Evolutionary conservation across 805 yeast genomes (phyloP), one percentile per base, ranked within the genome.

Genomic region (Ogataea haglerorum): DNA sequence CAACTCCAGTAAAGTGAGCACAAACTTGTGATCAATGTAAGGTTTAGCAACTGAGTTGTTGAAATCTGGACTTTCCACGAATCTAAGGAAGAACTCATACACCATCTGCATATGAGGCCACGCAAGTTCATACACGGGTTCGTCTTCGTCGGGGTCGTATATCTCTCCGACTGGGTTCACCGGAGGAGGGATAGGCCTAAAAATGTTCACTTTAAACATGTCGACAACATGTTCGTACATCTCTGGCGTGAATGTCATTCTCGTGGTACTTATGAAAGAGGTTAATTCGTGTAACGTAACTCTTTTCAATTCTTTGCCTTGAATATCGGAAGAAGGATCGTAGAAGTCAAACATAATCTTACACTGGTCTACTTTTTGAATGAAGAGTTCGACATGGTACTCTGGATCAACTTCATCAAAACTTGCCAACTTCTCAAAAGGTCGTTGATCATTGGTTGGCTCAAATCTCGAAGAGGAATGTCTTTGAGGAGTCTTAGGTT

Each of bases 61-160:
- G 64, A 93, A 91, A 65, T 90, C 97, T 2, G 95, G 95, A 49
- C 91, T 81, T 66, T 93, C 98, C 39, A 93, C 82, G 64, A 93
- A 91, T 56, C 95, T 72, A 45, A 93, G 69, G 60, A 93, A 91
- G 56, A 93, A 88, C 63, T 93, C 98, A 67, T 93, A 93, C 23
- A 90, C 95, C 30, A 89, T 76, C 64, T 88, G 95, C 98, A 93
- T 93, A 62, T 93, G 99, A 10, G 98, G 96, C 99, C 99, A 93
- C 8, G 97, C 90, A 48, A 91, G 78, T 61, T 93, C 98, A 54
- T 81, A 80, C 27, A 93, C 95, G 3, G 98, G 98, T 65, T 93
- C 99, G 68, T 93, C 99, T 66, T 93, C 99, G 65, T 93, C 99
- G 1, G 99, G 99, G 56, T 93, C 99, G 63, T 77, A 93, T 28